Evolutionary conservation across 2,329 filamentous ascomycete species (phyloP).

Genomic region (Colletotrichum tropicicola): DNA sequence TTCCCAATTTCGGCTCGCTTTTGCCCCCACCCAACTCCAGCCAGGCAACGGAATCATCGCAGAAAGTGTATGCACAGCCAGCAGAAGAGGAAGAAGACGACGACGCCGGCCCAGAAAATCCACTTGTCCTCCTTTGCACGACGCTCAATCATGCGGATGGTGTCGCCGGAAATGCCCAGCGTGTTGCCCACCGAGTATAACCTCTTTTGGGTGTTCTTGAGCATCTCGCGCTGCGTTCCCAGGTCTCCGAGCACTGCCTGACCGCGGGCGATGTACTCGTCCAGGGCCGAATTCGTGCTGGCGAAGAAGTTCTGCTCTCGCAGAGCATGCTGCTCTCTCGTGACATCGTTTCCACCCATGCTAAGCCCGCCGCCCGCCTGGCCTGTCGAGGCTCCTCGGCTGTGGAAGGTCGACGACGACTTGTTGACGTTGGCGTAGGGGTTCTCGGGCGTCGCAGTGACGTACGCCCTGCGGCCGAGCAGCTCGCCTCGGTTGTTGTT

Average conservation of each 20-base stretch:
- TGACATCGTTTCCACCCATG: conserved; percentile 68
- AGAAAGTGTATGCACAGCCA: conserved; percentile 90
- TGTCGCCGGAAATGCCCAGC: conserved; percentile 91
- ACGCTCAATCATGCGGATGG: conserved; percentile 95
- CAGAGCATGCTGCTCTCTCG: conserved; percentile 83
- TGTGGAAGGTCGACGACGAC: conserved; percentile 44
- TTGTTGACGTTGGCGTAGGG: conserved; percentile 76
- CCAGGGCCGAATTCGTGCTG: conserved; percentile 83
- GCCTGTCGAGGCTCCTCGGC: conserved; percentile 51
- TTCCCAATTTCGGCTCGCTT: not conserved
- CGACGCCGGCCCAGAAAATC: conserved; percentile 91
- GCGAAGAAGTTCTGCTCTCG: conserved; percentile 90
- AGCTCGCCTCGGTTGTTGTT: conserved; percentile 79
- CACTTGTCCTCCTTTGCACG: conserved; percentile 95
- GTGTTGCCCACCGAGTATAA: conserved; percentile 95
- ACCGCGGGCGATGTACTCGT: conserved; percentile 93
- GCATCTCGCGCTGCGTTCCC: conserved; percentile 88
- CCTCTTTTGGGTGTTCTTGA: conserved; percentile 92
- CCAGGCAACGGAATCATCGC: conserved; percentile 60
- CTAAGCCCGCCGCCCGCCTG: conserved; percentile 45
- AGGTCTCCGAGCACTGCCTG: conserved; percentile 90
- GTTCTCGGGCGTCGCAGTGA: conserved; percentile 85
- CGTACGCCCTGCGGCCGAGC: conserved; percentile 84
- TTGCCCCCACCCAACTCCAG: not conserved
- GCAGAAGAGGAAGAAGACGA: conserved; percentile 90